Percentiles rank a stretch among this genome's conserved stretches.
phyloP scores from a whole-genome alignment of 495 filamentous ascomycete genomes.

The Hypoxylon fragiforme region DNA sequence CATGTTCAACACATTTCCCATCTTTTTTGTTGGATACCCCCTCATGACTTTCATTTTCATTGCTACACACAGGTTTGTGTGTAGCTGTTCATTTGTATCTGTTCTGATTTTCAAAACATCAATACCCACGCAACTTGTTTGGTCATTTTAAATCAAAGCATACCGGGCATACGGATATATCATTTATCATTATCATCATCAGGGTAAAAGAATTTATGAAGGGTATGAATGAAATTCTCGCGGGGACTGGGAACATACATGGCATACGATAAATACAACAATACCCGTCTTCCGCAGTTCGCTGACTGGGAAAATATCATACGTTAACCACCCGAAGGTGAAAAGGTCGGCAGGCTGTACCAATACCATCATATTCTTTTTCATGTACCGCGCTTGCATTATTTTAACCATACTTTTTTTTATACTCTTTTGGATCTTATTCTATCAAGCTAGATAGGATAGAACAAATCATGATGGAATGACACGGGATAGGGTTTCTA shows the following conservation, averaged over 20 bases:
- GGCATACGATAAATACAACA: constrained; percentile 9
- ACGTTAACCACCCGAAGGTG: constrained; percentile 12
- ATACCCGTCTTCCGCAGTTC: constrained; percentile 14
- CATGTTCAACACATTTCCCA: constrained; percentile 28
- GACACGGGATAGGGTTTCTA: constrained; percentile 6
- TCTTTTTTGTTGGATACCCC: constrained; percentile 23
- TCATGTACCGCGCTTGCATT: constrained; percentile 26
- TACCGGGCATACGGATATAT: constrained; percentile 21
- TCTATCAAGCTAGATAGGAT: too few species aligned
- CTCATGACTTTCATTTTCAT: constrained; percentile 16
- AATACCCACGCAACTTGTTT: constrained; percentile 25
- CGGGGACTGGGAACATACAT: constrained; percentile 27
- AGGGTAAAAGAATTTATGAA: constrained; percentile 24
- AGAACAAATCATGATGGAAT: not conserved
- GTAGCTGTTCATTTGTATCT: constrained; percentile 18
- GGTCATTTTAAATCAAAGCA: constrained; percentile 15
- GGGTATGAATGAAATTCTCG: constrained; percentile 7
- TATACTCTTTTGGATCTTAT: not conserved
- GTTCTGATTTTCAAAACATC: constrained; percentile 27
- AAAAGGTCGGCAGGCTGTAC: constrained; percentile 28
- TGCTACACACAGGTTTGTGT: constrained; percentile 1
- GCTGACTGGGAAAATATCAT: constrained; percentile 15
- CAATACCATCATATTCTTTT: constrained; percentile 22
- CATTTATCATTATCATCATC: not conserved
- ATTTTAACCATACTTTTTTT: constrained; percentile 8